A percentile compares a stretch with the other conserved stretches of the same genome.
Conservation (phyloP, 2,329 filamentous ascomycete species). For the Scleromitrula shiraiana region DNA sequence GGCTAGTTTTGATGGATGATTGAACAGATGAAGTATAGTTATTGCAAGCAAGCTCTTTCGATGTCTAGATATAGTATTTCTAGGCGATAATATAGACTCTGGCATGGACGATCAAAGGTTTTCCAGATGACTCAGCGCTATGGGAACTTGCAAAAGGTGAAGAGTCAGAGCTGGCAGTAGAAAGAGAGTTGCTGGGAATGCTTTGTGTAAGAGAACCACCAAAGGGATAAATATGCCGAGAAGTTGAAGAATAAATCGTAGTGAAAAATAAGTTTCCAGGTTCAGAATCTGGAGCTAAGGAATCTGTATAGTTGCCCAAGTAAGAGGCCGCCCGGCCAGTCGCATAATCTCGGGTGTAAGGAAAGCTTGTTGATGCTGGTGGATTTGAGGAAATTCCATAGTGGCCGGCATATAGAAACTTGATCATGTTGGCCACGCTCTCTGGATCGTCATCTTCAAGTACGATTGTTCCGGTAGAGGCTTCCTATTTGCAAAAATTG, state of each 20-base stretch:
- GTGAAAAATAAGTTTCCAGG: too few species aligned
- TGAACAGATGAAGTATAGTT: conserved; percentile 1
- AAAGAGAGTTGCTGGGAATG: too few species aligned
- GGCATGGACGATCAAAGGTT: conserved; percentile 8
- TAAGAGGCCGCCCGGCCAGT: not conserved
- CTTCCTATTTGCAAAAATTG: conserved; percentile 7
- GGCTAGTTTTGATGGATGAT: conserved; percentile 7
- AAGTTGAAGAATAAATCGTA: too few species aligned
- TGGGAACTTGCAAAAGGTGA: too few species aligned
- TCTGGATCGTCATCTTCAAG: conserved; percentile 11
- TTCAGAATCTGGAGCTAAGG: too few species aligned
- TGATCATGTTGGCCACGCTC: conserved; percentile 9
- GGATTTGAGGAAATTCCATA: conserved; percentile 1
- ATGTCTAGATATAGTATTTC: conserved; percentile 12
- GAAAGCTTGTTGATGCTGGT: too few species aligned
- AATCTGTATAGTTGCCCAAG: too few species aligned
- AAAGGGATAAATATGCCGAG: too few species aligned
- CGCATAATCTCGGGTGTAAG: not conserved
- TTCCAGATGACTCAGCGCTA: not conserved
- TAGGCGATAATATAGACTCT: conserved; percentile 14
- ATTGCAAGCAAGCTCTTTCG: conserved; percentile 10
- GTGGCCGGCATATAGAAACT: conserved; percentile 5
- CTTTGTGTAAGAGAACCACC: too few species aligned
- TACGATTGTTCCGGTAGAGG: not conserved
- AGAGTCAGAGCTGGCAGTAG: too few species aligned